A percentile compares a stretch with the other conserved stretches of the same genome.
Conservation (phyloP, 164 flowering plant species). For the Umbilicus rupestris region DNA sequence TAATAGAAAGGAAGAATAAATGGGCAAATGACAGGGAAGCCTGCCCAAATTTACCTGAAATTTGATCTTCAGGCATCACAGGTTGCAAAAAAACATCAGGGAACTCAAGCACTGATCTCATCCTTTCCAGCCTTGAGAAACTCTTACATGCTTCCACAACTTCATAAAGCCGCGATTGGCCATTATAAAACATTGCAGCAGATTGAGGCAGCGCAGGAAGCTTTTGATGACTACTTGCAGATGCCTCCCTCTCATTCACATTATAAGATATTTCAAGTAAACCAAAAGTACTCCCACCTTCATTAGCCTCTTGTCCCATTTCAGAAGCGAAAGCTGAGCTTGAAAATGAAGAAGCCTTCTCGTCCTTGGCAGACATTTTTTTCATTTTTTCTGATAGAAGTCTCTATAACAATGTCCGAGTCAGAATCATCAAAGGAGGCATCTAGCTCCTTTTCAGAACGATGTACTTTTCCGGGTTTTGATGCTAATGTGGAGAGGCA, state of each 20-base stretch:
- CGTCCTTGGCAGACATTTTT: no score
- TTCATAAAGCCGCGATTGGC: conserved; percentile 31
- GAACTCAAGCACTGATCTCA: conserved; percentile 49
- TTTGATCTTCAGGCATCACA: conserved; percentile 42
- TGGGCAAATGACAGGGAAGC: background rate
- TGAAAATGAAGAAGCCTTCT: background rate
- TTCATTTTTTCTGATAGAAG: no score
- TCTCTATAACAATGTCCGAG: no score
- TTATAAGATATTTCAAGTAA: conserved; percentile 24
- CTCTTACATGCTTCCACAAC: conserved; percentile 42
- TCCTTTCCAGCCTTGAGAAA: conserved; percentile 37
- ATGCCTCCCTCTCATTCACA: conserved; percentile 15
- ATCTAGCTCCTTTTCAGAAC: no score
- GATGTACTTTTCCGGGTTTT: no score
- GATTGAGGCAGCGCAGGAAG: conserved; percentile 37
- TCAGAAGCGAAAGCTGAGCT: background rate
- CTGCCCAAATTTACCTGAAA: conserved; percentile 27
- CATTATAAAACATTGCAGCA: conserved; percentile 49
- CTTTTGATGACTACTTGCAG: conserved; percentile 13
- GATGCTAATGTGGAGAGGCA: no score
- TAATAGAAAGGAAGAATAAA: background rate
- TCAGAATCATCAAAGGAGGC: no score
- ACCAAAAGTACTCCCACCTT: background rate
- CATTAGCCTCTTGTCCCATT: background rate
- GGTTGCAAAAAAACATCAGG: conserved; percentile 58